Evolutionary conservation across 23 red algal genomes (phyloP), one percentile per base, ranked within the genome.

Genomic region (Chondrus crispus): DNA sequence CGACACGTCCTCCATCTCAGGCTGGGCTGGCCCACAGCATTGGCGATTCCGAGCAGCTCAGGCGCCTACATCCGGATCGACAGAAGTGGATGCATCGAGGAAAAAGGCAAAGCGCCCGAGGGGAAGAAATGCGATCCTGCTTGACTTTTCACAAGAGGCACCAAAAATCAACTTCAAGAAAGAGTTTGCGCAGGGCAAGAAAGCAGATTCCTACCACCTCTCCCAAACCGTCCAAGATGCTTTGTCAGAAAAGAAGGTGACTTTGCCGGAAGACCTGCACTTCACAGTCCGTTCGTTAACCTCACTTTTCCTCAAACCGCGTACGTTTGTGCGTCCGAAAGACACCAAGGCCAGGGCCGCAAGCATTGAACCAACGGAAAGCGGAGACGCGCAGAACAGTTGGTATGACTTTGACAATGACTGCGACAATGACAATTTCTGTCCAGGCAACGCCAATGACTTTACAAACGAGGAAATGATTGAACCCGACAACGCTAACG

Each of bases 11-110:
- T 52, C 91, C 13, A 33, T 94, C 24, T 45, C 72, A 3, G 73
- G 77, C 19, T 96, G 94, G 94, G 94, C 94, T 3, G 94, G 94
- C 20, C 94, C 94, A 48, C 44, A 80, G 43, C 94, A 96, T 64
- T 96, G 94, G 94, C 78, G 37, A 20, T 90, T 85, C 33, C 86
- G 78, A 29, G 89, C 77, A 4, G 57, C 46, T 83, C 30, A 53
- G n/a, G 62, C 71, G 8, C 12, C 37, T 18, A 7, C 55, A 3
- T 58, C 4, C 20, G 60, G 60, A 55, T 55, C 74, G 9, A 48
- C 46, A 13, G 68, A 28, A 19, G 26, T 35, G 37, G 77, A 89
- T 35, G 46, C 33, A 11, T 39, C 46, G 7, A 86, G 80, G 69
- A 80, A 53, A 29, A 89, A 40, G 37, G 70, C 46, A 6, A 96